phyloP scores from a whole-genome alignment of 2,329 filamentous ascomycete genomes.

The Xylaria sp. region DNA sequence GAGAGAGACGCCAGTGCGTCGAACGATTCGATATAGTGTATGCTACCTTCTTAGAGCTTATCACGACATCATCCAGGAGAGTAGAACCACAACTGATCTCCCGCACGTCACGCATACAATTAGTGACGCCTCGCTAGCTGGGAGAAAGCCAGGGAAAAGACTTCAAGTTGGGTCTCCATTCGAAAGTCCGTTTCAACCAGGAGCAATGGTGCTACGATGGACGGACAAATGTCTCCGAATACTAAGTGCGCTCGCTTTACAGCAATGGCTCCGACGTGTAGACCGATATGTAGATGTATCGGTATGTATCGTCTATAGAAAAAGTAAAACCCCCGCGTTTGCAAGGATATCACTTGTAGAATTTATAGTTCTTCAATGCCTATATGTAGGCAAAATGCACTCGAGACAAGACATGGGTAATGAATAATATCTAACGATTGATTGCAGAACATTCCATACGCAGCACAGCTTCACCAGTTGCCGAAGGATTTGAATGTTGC shows the following conservation, averaged over 20 bases:
- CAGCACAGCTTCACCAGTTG: constrained; percentile 23
- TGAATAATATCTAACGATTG: constrained; percentile 11
- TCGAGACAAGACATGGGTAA: constrained; percentile 4
- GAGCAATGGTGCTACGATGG: constrained; percentile 16
- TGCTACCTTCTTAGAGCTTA: background rate
- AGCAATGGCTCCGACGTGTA: background rate
- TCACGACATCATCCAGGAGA: background rate
- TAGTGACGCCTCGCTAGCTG: background rate
- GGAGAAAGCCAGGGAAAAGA: background rate
- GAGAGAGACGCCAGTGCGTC: constrained; percentile 9
- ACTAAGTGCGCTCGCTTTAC: background rate
- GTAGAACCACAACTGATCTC: constrained; percentile 3
- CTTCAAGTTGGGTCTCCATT: constrained; percentile 6
- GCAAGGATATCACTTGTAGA: constrained; percentile 18
- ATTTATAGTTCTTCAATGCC: constrained; percentile 8
- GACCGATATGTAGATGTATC: background rate
- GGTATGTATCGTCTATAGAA: constrained; percentile 1
- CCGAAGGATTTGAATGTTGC: background rate
- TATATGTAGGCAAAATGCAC: background rate
- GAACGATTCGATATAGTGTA: constrained; percentile 9
- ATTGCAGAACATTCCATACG: constrained; percentile 10
- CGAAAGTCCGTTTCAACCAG: constrained; percentile 18
- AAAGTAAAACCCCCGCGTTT: constrained; percentile 13
- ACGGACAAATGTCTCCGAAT: constrained; percentile 22
- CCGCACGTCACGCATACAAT: background rate